A percentile compares a stretch with the other conserved stretches of the same genome.
phyloP scores from a whole-genome alignment of 345 rosid species.

The Trapa bicornis region DNA sequence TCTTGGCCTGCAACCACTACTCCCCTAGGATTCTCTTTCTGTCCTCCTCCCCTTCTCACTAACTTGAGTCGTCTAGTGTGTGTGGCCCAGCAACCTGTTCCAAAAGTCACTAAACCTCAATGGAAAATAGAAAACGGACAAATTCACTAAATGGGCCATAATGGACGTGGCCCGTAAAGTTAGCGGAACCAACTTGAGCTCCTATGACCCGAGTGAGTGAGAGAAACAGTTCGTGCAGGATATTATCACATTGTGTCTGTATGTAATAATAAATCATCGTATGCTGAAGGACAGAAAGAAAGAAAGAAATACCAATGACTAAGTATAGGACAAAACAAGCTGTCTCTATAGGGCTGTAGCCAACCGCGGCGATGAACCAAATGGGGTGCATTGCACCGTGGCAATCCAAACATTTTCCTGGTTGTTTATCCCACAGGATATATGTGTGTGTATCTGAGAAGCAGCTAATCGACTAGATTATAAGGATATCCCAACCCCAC shows the following conservation, averaged over 20 bases:
- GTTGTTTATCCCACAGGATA: neutral
- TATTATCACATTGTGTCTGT: neutral
- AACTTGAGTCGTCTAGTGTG: no score
- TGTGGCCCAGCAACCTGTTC: no score
- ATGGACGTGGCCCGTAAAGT: neutral
- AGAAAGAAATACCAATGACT: neutral
- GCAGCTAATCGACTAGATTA: slow-evolving; percentile 3
- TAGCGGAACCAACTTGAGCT: neutral
- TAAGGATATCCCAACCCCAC: neutral
- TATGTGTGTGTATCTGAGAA: neutral
- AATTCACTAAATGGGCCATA: neutral
- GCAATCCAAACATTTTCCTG: neutral
- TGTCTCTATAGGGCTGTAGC: neutral
- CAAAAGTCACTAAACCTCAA: no score
- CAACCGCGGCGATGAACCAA: neutral
- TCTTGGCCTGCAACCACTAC: no score
- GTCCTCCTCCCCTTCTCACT: no score
- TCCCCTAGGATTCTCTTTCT: no score
- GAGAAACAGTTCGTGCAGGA: no score
- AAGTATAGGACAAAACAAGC: neutral
- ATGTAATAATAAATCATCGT: neutral
- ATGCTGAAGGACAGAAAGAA: neutral
- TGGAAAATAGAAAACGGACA: neutral
- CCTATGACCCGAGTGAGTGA: no score
- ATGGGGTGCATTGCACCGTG: neutral